A percentile compares a stretch with the other conserved stretches of the same genome.
These are phyloP conservation scores for Tagetes patula DNA, from an alignment of 129 eudicot genomes.

Conservation along the genomic window DNA sequence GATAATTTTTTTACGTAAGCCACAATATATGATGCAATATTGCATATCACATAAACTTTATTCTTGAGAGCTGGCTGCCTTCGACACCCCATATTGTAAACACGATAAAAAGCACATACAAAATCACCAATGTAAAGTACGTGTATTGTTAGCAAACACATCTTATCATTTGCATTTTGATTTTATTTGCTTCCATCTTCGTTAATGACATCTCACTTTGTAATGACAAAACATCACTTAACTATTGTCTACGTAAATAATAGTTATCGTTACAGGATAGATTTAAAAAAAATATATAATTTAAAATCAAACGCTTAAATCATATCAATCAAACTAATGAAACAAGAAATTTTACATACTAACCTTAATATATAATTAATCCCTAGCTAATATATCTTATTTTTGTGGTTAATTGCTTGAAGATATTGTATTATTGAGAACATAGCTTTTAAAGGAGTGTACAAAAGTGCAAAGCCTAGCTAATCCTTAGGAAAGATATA, in stretches of 20 bases:
- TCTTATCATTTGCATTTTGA: constrained; percentile 35
- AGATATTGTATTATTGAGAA: background rate
- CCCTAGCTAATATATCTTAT: too few relatives aligned
- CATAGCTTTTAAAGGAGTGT: background rate
- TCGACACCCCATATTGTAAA: constrained; percentile 24
- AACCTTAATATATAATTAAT: background rate
- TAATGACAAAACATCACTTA: background rate
- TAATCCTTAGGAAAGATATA: background rate
- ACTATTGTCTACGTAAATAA: background rate
- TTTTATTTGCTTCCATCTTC: constrained; percentile 24
- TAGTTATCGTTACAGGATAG: background rate
- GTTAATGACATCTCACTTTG: constrained; percentile 13
- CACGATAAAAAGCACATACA: constrained; percentile 26
- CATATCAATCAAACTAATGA: background rate
- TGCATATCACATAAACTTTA: constrained; percentile 24
- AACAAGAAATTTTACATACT: background rate
- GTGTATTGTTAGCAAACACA: constrained; percentile 20
- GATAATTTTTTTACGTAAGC: constrained; percentile 19
- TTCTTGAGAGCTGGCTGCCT: constrained; percentile 21
- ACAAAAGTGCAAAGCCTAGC: background rate
- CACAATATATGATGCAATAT: background rate
- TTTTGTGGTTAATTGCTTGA: background rate
- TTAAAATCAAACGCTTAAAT: background rate
- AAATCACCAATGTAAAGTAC: constrained; percentile 26
- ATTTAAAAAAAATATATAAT: too few relatives aligned